Base-by-base conservation (phyloP, 441 rosid genomes). In the Lagerstroemia fauriei region DNA sequence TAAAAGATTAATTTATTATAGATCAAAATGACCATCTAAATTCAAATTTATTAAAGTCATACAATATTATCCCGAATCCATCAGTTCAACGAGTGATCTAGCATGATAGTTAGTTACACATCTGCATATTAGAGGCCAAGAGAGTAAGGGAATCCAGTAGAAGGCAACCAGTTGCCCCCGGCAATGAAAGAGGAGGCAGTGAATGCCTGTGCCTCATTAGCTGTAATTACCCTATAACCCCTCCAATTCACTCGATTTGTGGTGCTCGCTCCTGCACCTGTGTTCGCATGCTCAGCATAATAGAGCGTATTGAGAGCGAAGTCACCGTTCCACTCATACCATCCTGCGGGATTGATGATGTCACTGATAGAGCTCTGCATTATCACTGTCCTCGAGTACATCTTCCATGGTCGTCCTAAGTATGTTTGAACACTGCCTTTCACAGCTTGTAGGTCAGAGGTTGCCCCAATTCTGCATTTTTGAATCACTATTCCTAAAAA, bases 371-470 rank as follows among this genome's bases (percentile, higher is more conserved):
- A 29, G 0, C 92, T 79, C 53, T 94, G 95, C 94, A 95, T 93
- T 1, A 94, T 69, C 1, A 95, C 94, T 0, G 98, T 94, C 77
- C 96, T 90, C 10, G 98, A 92, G 72, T 93, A 92, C 38, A 72
- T 87, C 85, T 95, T 95, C 99, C 99, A 95, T 6, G 99, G 99
- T n/a, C 99, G 83, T 1, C 99, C 99, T 0, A 95, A 91, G 72
- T 91, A 94, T 0, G 98, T 90, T 0, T 91, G 90, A 84, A 93
- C 90, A 27, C 87, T 89, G 48, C 86, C 63, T 69, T 81, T 82
- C 24, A 89, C 93, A 0, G 90, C 13, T 63, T 12, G 82, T 18
- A 94, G 87, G 75, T 91, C 93, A 1, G 90, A 87, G 27, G 95
- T 92, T 47, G 88, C 88, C 0, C 92, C 92, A 31, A 95, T 93